These are phyloP conservation scores for Nepenthes alata DNA, from an alignment of 179 eudicot genomes.

Conservation along the genomic window DNA sequence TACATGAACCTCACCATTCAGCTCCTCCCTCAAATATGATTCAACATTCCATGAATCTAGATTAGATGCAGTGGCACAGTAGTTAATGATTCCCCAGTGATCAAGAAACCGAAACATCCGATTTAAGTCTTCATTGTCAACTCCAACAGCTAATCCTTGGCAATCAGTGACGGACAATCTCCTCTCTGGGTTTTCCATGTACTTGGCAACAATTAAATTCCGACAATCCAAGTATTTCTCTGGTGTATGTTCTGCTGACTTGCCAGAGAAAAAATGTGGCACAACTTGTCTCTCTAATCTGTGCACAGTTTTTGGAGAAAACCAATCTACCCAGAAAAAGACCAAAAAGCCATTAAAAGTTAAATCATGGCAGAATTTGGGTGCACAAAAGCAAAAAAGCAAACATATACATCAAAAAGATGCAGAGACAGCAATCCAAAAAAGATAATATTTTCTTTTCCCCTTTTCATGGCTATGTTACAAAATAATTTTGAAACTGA, in stretches of 20 bases:
- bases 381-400: slow-evolving; percentile 1
- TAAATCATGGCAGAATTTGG: not conserved
- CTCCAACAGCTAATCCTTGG: slow-evolving; percentile 37
- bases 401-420: slow-evolving; percentile 5
- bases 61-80: slow-evolving; percentile 43
- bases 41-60: slow-evolving; percentile 33
- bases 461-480: too few relatives aligned
- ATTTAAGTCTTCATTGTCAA: slow-evolving; percentile 49
- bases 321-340: slow-evolving; percentile 57
- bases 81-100: slow-evolving; percentile 83
- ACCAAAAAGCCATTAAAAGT: not conserved
- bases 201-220: slow-evolving; percentile 52
- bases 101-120: slow-evolving; percentile 82
- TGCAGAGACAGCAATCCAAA: not conserved
- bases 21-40: slow-evolving; percentile 51
- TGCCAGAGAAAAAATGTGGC: slow-evolving; percentile 76
- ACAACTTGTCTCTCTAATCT: slow-evolving; percentile 86
- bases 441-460: too few relatives aligned
- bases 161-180: slow-evolving; percentile 57
- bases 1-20: slow-evolving; percentile 72
- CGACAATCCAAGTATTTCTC: slow-evolving; percentile 80
- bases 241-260: slow-evolving; percentile 60
- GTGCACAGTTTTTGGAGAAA: slow-evolving; percentile 64
- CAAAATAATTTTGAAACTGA: too few relatives aligned
- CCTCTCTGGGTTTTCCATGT: slow-evolving; percentile 62